Percentiles rank a stretch among this genome's conserved stretches.
Conservation (phyloP, 1,284 basidiomycete species). For the Cutaneotrichosporon dermatis region DNA sequence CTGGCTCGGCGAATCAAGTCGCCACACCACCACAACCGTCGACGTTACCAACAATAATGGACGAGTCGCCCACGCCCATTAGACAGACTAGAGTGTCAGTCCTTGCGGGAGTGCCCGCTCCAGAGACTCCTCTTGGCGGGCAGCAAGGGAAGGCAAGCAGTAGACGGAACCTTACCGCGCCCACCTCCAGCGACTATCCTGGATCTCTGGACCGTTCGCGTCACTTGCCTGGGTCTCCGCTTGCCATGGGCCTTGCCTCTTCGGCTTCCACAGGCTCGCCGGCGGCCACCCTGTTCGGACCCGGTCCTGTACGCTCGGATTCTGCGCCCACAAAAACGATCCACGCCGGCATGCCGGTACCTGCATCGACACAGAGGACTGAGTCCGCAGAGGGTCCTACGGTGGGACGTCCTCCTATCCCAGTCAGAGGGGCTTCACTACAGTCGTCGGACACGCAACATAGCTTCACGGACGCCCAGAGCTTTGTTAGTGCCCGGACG, state of each 20-base stretch:
- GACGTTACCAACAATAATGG: slow-evolving; percentile 15
- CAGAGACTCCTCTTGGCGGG: neutral
- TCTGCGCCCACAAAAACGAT: no score
- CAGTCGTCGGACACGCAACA: neutral
- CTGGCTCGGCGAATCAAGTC: neutral
- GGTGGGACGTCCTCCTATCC: no score
- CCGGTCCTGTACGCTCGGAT: no score
- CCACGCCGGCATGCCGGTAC: no score
- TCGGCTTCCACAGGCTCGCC: no score
- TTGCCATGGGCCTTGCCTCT: no score
- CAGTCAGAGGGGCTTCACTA: neutral
- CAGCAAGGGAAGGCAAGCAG: neutral
- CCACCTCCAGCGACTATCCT: neutral
- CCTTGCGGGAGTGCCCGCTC: slow-evolving; percentile 5
- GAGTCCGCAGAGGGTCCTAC: no score
- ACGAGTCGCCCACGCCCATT: slow-evolving; percentile 19
- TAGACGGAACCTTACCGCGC: neutral
- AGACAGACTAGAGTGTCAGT: slow-evolving; percentile 13
- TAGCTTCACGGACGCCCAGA: neutral
- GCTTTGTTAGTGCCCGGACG: neutral
- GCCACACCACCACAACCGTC: neutral
- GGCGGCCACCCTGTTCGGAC: no score
- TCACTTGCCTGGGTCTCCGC: no score
- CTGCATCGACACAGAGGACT: no score
- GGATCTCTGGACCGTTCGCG: neutral